Evolutionary conservation across 2,329 filamentous ascomycete species (phyloP), one percentile per base, ranked within the genome.

Genomic region (Volutella citrinella): DNA sequence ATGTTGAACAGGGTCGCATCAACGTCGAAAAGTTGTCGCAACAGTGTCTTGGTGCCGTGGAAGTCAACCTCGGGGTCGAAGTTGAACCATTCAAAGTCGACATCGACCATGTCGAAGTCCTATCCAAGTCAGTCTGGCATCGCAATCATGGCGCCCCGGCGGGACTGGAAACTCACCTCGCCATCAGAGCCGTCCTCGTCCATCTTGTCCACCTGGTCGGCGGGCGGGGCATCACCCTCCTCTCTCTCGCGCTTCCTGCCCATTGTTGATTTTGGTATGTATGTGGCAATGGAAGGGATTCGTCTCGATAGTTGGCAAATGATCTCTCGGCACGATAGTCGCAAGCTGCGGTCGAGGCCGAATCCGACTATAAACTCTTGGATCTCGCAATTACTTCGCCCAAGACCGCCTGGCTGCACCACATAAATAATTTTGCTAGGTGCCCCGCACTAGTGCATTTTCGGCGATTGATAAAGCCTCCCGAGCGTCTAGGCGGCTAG

Each of bases 51-150:
- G 51, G 94, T 78, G 38, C 93, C 93, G 65, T 97, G 91, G 64
- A 97, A 97, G 64, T 98, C 93, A 52, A 95, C 76, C 7, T 85
- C 80, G 3, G 86, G 74, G 52, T 93, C 84, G 43, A 91, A 95
- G 65, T 96, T 94, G 69, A 97, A 98, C 86, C 89, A 97, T 69
- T 98, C 93, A 55, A 98, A 98, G 48, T 97, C 91, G 38, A 97
- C 89, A 57, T 97, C 84, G 47, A 98, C 80, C 61, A 91, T 84
- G 58, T 95, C 86, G 55, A 89, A 84, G 55, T 95, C 87, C 87
- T 95, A 23, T 17, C 13, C 7, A 14, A 25, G 19, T 52, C 17
- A 48, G 40, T 34, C 6, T 21, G 17, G 16, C 26, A 34, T 46
- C 22, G 48, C 35, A 32, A n/a, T n/a, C n/a, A n/a, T n/a, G 22